Conservation (phyloP, 192 early-diverging fungal species). For the Backusella liffmaniae region DNA sequence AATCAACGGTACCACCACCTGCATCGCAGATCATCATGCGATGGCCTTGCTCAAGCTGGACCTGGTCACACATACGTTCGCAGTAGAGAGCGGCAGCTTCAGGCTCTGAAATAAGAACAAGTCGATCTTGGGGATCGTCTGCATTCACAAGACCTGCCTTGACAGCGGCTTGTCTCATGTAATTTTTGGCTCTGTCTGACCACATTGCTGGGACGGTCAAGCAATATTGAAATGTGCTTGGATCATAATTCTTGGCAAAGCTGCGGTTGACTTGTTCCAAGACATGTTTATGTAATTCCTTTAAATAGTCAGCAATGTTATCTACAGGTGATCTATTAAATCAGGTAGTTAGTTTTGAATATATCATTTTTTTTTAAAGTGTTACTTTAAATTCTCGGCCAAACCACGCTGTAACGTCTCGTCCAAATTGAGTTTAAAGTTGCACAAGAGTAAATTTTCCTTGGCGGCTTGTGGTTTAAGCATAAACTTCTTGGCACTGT, state of each 20-base stretch:
- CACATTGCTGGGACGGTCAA: constrained; percentile 54
- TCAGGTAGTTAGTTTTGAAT: neutral
- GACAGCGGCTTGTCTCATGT: constrained; percentile 48
- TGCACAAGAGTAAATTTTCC: constrained; percentile 36
- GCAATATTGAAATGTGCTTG: constrained; percentile 44
- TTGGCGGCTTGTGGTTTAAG: constrained; percentile 13
- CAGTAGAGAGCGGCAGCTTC: constrained; percentile 54
- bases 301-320: constrained; percentile 51
- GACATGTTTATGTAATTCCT: constrained; percentile 44
- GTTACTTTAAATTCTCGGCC: constrained; percentile 40
- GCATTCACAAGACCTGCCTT: constrained; percentile 41
- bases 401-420: constrained; percentile 36
- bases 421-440: constrained; percentile 53
- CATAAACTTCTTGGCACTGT: constrained; percentile 33
- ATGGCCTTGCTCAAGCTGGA: constrained; percentile 35
- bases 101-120: constrained; percentile 39
- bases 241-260: constrained; percentile 29
- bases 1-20: constrained; percentile 53
- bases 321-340: constrained; percentile 18
- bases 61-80: constrained; percentile 43
- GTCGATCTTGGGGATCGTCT: constrained; percentile 41
- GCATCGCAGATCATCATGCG: constrained; percentile 53
- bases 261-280: constrained; percentile 36
- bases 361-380: neutral
- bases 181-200: constrained; percentile 45